Conservation (phyloP, 495 filamentous ascomycete genomes). For the Neurospora africana region DNA sequence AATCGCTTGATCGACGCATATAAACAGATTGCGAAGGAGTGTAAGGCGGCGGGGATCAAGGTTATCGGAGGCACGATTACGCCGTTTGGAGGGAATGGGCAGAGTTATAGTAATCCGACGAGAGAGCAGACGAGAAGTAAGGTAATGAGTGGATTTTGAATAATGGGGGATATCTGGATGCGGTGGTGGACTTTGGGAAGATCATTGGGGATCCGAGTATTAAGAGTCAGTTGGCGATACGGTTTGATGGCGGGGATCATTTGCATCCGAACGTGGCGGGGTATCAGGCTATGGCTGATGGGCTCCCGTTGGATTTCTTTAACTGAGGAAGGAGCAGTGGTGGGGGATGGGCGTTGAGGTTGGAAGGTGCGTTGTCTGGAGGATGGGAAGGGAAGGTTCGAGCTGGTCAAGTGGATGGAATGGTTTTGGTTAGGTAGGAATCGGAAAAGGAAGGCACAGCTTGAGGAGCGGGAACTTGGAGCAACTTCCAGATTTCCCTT, state of each 20-base stretch:
- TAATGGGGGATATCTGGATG: constrained; percentile 45
- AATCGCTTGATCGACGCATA: constrained; percentile 45
- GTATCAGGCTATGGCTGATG: constrained; percentile 51
- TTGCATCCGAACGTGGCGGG: constrained; percentile 60
- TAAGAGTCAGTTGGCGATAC: constrained; percentile 29
- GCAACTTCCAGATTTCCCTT: background rate
- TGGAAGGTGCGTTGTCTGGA: background rate
- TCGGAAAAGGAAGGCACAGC: background rate
- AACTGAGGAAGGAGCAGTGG: background rate
- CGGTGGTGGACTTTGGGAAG: constrained; percentile 53
- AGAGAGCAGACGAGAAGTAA: constrained; percentile 47
- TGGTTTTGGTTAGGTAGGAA: background rate
- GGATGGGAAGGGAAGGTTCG: background rate
- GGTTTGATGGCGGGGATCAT: constrained; percentile 59
- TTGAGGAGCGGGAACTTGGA: background rate
- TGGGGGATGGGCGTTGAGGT: background rate
- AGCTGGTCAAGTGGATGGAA: background rate
- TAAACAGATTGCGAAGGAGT: constrained; percentile 44
- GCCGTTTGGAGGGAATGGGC: constrained; percentile 43
- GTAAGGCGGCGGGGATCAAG: constrained; percentile 44
- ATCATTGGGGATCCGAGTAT: constrained; percentile 42
- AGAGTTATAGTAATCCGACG: constrained; percentile 44
- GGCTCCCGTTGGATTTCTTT: constrained; percentile 50
- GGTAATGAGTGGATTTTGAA: constrained; percentile 52
- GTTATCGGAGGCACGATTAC: constrained; percentile 60